Evolutionary conservation across 2,329 filamentous ascomycete genomes (phyloP), one percentile per base, ranked within the genome.

Genomic region (Hypoxylon sp.): DNA sequence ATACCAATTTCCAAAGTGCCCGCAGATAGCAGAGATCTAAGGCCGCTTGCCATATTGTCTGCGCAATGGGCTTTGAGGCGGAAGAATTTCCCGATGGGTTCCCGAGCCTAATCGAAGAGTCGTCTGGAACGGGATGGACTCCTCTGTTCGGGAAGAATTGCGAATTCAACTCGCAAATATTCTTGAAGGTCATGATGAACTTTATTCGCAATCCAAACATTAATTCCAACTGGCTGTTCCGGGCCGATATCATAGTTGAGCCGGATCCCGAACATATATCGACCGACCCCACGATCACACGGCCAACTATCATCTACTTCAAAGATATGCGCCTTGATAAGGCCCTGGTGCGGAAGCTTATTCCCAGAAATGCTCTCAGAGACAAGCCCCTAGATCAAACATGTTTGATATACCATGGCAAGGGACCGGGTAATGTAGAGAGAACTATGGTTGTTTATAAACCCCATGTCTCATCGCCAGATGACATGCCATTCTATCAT

Each of bases 401-500:
- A 1, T 97, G 93, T 77, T 85, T 92, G 59, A 86, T 94, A 67
- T 92, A 93, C 76, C 73, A 74, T 70, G 73, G 63, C 56, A 74
- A 76, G 5, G 72, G 74, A 14, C 64, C 71, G 37, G 68, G 65
- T 41, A 74, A 78, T 19, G 73, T 75, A 25, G 71, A 75, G 59
- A 78, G 80, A 29, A 86, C 84, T 30, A 79, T 95, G 55, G 87
- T 97, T 14, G 78, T 96, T 32, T 97, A 96, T 76, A 83, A 91
- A 5, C 93, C 95, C 6, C 94, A 97, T 78, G 83, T 88, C 7
- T 77, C 83, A 30, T 81, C 81, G 1, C 80, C 85, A 9, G 82
- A 86, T 12, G 85, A 90, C 2, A 85, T 96, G 66, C 95, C 95
- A 0, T 97, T 91, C 79, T 98, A 97, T 78, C 94, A 97, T 75